Conservation (phyloP, 2,329 filamentous ascomycete genomes). For the Pseudogymnoascus sp. region DNA sequence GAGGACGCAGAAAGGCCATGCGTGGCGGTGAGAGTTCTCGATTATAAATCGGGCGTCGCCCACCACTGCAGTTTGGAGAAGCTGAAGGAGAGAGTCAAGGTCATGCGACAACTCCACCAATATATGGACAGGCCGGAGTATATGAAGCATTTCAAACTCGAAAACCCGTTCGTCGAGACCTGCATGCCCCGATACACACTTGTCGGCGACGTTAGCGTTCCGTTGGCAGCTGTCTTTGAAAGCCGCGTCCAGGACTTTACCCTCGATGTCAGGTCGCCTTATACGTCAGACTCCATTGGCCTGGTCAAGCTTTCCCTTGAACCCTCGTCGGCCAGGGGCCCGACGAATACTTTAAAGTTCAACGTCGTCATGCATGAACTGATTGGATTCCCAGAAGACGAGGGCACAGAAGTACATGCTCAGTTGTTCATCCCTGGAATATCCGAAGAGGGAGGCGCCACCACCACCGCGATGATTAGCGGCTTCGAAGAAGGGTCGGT, state of each 20-base stretch:
- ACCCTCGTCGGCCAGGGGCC: slow-evolving; percentile 86
- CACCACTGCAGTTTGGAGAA: slow-evolving; percentile 95
- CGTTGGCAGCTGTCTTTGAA: slow-evolving; percentile 87
- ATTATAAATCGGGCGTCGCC: slow-evolving; percentile 79
- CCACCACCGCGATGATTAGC: slow-evolving; percentile 88
- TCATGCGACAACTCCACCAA: slow-evolving; percentile 96
- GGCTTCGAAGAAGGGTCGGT: slow-evolving; percentile 91
- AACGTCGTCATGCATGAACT: slow-evolving; percentile 98
- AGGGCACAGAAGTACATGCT: slow-evolving; percentile 91
- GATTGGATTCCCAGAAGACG: slow-evolving; percentile 87
- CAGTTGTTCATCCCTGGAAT: slow-evolving; percentile 93
- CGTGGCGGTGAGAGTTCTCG: slow-evolving; percentile 81
- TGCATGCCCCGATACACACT: slow-evolving; percentile 91
- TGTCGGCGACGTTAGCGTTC: slow-evolving; percentile 87
- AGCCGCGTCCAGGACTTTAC: slow-evolving; percentile 90
- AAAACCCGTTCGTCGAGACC: slow-evolving; percentile 86
- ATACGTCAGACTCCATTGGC: slow-evolving; percentile 83
- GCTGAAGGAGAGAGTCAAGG: slow-evolving; percentile 74
- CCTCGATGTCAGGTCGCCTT: slow-evolving; percentile 84
- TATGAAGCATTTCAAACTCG: slow-evolving; percentile 82
- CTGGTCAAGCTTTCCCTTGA: slow-evolving; percentile 88
- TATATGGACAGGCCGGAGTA: slow-evolving; percentile 95
- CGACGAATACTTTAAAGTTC: slow-evolving; percentile 89
- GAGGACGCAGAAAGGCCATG: slow-evolving; percentile 83
- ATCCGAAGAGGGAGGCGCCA: slow-evolving; percentile 83